These are phyloP conservation scores for Claviceps spartinae DNA, from an alignment of 2,329 filamentous ascomycete genomes.

Conservation along the genomic window DNA sequence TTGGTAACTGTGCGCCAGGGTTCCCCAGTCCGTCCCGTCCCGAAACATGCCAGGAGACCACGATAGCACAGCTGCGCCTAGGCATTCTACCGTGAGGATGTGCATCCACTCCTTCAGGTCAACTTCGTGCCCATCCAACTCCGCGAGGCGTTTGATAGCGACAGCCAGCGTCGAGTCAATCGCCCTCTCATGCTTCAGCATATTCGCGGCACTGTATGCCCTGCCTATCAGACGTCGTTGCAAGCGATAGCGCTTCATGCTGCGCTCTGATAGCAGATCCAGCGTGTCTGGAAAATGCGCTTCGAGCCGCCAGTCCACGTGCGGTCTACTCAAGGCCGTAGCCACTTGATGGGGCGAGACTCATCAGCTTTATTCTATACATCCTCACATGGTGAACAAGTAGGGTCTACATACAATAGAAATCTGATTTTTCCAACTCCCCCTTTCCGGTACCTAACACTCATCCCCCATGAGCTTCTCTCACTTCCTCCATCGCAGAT, in stretches of 20 bases:
- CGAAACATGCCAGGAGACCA: constrained; percentile 38
- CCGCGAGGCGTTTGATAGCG: constrained; percentile 22
- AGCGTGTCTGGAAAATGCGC: constrained; percentile 29
- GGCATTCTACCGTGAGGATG: constrained; percentile 38
- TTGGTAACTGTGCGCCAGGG: constrained; percentile 33
- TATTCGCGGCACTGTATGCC: constrained; percentile 28
- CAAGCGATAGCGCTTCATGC: constrained; percentile 31
- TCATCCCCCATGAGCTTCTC: neutral
- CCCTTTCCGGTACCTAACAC: constrained; percentile 27
- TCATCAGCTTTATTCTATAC: neutral
- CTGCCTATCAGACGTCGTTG: constrained; percentile 37
- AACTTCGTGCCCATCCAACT: constrained; percentile 24
- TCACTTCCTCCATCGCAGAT: neutral
- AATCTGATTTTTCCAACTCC: constrained; percentile 36
- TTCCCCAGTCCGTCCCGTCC: constrained; percentile 29
- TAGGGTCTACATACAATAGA: constrained; percentile 29
- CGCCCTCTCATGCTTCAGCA: constrained; percentile 26
- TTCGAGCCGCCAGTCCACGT: constrained; percentile 23
- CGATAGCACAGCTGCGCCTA: constrained; percentile 34
- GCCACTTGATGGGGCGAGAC: constrained; percentile 22
- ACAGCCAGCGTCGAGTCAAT: constrained; percentile 27
- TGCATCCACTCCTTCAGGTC: constrained; percentile 44
- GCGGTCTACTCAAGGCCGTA: constrained; percentile 11
- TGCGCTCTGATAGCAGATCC: constrained; percentile 36
- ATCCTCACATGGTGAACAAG: too few relatives aligned